Base-by-base conservation (phyloP, 2,329 filamentous ascomycete species). In the Immersiporthe knoxdaviesiana region DNA sequence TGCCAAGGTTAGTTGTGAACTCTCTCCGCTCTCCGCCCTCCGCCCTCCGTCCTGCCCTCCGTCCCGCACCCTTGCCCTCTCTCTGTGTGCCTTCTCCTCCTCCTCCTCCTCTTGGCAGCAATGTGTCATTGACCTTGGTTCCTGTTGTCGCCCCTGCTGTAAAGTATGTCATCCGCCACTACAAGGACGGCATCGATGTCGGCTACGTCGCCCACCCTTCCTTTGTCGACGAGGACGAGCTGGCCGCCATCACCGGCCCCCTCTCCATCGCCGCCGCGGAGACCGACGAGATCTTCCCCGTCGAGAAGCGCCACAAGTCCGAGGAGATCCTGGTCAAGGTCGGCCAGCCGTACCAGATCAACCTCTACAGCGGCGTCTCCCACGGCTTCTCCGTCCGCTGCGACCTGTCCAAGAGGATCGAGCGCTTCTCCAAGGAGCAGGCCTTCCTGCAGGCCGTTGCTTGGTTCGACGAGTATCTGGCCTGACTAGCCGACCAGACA, bases 151-250 rank as follows among this genome's bases (percentile, higher is more conserved):
- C 24, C 30, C 24, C 24, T 14, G 50, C 66, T 39, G 44, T 62
- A 8, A 67, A 90, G 87, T 94, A 92, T 78, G 87, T 92, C 44
- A 84, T 85, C 66, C 88, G 93, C 56, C 91, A 90, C 82, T 85
- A 85, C 81, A 84, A 85, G 68, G 76, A 83, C 68, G 88, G 88
- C 72, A 84, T 95, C 73, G 84, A 92, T 66, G 91, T 87, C 66
- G 92, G 91, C 52, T 96, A 85, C 80, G 80, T 88, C 24, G 93
- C 92, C 1, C 93, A 96, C 79, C 93, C 93, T 0, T 92, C 88
- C 35, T 94, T 94, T 74, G 87, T 96, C 39, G 83, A 87, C 7
- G 82, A 88, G 70, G 87, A 88, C 2, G 91, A 93, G 79, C 85
- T 93, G 63, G 81, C 81, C 21, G 86, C 84, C 62, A 90, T 93